Evolutionary conservation across 495 filamentous ascomycete species (phyloP).

Genomic region (Bacidia rubella): DNA sequence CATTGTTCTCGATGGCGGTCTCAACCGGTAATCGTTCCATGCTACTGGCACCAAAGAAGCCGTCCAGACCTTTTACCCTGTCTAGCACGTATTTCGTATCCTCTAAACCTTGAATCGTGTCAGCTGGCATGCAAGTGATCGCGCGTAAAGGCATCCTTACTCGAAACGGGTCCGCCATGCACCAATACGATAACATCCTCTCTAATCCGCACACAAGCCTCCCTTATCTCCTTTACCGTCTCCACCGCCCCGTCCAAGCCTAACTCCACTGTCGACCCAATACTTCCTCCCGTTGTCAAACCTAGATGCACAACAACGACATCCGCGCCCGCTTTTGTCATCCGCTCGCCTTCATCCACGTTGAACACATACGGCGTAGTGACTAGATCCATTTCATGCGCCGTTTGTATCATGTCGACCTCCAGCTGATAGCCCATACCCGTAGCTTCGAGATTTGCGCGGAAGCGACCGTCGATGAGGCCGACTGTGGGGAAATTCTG

Average conservation of each 20-base stretch:
- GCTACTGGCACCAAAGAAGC: constrained; percentile 58
- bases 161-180: constrained; percentile 54
- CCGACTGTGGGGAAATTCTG: constrained; percentile 67
- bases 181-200: constrained; percentile 51
- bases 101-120: no score
- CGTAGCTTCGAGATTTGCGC: constrained; percentile 54
- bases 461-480: constrained; percentile 53
- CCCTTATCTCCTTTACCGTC: constrained; percentile 46
- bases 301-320: constrained; percentile 58
- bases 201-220: constrained; percentile 41
- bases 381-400: constrained; percentile 42
- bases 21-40: constrained; percentile 63
- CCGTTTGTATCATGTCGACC: constrained; percentile 47
- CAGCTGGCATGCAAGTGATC: no score
- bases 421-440: constrained; percentile 53
- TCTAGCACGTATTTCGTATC: constrained; percentile 51
- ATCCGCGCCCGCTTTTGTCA: constrained; percentile 52
- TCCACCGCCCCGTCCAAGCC: constrained; percentile 47
- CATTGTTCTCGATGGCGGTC: constrained; percentile 47
- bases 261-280: constrained; percentile 42
- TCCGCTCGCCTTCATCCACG: constrained; percentile 40
- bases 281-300: constrained; percentile 48
- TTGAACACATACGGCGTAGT: constrained; percentile 61
- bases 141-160: background rate
- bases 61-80: constrained; percentile 47